Evolutionary conservation across 805 yeast genomes (phyloP), one percentile per base, ranked within the genome.

Genomic region (Hemisphaericaspora nanyangensis): DNA sequence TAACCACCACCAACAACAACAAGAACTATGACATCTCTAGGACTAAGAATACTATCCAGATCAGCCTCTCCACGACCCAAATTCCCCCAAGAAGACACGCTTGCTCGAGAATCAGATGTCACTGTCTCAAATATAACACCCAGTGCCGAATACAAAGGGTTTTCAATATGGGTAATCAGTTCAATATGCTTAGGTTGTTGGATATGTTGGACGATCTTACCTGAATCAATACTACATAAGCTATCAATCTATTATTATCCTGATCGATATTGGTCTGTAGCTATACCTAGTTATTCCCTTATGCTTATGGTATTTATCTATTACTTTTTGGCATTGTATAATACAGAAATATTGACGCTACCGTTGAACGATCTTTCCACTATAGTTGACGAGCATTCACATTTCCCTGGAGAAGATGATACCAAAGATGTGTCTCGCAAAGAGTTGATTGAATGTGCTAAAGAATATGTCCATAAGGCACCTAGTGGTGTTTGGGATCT

Each of bases 401-500:
- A 45, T 43, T 63, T 50, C 44, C 65, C 59, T 4, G 55, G 56
- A 7, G 31, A 36, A 1, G 30, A 29, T 7, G 31, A 29, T 6
- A 15, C 10, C 5, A 31, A 38, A 2, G 33, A 35, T 5, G 28
- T 31, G 8, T 40, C 31, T 19, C 7, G 28, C n/a, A 34, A 31
- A 8, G 43, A 33, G 16, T 17, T 26, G 22, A 40, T 38, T 7
- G 49, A 41, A 2, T 40, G 42, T 16, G 45, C 58, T 3, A 37
- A 45, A 8, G 56, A 63, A 4, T 82, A 68, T 54, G 64, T 81
- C 6, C 74, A 70, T 65, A 54, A 58, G 12, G 77, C 85, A 15
- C 81, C 93, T 0, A 85, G 87, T 53, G 96, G 95, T 0, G 91
- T 91, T 4, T 77, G 88, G 76, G 98, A 90, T 58, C 54, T 90